phyloP scores from a whole-genome alignment of 768 basidiomycete species.

The Tylopilus sp. region DNA sequence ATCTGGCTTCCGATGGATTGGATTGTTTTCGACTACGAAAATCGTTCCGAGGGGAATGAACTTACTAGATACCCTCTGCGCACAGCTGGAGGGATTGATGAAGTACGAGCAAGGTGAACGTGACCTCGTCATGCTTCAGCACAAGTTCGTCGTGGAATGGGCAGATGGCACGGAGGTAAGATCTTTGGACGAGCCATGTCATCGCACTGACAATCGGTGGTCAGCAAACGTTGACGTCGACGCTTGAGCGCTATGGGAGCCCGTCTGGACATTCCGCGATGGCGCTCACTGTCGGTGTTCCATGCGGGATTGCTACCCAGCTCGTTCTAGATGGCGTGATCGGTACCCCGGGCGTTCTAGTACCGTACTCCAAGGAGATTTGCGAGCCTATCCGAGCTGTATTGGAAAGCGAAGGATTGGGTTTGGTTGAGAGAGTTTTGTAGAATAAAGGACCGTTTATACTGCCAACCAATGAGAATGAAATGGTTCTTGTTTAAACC shows the following conservation, averaged over 20 bases:
- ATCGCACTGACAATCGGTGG: conserved; percentile 1
- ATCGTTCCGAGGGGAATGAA: conserved; percentile 63
- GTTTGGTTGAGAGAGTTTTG: conserved; percentile 67
- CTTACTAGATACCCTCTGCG: conserved; percentile 92
- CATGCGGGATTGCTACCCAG: conserved; percentile 92
- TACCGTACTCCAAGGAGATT: conserved; percentile 83
- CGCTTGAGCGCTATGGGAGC: conserved; percentile 84
- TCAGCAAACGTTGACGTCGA: conserved; percentile 84
- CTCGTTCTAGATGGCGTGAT: conserved; percentile 86
- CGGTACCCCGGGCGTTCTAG: conserved; percentile 72
- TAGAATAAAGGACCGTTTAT: conserved; percentile 28
- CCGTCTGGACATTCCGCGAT: conserved; percentile 84
- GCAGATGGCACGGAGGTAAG: conserved; percentile 68
- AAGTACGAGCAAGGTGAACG: conserved; percentile 86
- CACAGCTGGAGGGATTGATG: conserved; percentile 86
- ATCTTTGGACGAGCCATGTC: background rate
- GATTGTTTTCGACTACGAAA: conserved; percentile 75
- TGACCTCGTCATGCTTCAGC: conserved; percentile 96
- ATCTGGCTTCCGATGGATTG: conserved; percentile 90
- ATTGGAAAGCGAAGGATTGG: conserved; percentile 73
- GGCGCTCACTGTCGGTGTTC: conserved; percentile 88
- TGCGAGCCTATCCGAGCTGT: conserved; percentile 68
- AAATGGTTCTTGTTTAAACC: background rate
- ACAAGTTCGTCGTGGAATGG: conserved; percentile 94
- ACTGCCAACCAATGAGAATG: background rate